Evolutionary conservation across 257 asterid species (phyloP), one percentile per base, ranked within the genome.

Genomic region (Salvia splendens): DNA sequence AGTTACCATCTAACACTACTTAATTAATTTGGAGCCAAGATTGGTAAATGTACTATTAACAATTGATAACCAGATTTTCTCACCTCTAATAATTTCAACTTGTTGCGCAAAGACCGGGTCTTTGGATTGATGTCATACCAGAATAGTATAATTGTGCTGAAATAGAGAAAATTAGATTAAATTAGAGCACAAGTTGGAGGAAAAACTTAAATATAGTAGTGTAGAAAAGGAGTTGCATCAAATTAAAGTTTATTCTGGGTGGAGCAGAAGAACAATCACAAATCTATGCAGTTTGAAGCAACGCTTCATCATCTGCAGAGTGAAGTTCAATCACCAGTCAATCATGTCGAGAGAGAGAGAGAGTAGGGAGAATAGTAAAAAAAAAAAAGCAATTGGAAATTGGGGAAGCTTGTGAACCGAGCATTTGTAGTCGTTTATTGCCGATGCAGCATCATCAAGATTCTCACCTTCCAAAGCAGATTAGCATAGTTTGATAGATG

Each of bases 391-490:
- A 54, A 2, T 24, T 38, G 64, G n/a, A 69, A 58, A 48, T 20
- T 64, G 45, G 54, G 48, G 46, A 64, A 40, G 36, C 20, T 61
- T 47, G 70, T 59, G 24, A 33, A 54, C 46, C 35, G 28, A 30
- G 48, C 63, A 59, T 41, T 58, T 68, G 7, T 51, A 78, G 79
- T 49, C 79, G 72, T 78, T 66, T 66, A 70, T 78, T 74, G 68
- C 82, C 79, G 79, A 73, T 78, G 82, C 79, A 73, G 79, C 82
- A 78, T 77, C 82, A 77, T 73, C 82, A 78, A 78, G 82, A 78
- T 78, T 78, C 79, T 73, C 82, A 78, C 36, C 66, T n/a, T 48
- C 63, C 38, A 54, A 67, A 71, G 77, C 71, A 52, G 36, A 3
- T 38, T 11, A 55, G 9, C 9, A n/a, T n/a, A n/a, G n/a, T n/a